Evolutionary conservation across 2,329 filamentous ascomycete genomes (phyloP).

Genomic region (Cadophora gregata): DNA sequence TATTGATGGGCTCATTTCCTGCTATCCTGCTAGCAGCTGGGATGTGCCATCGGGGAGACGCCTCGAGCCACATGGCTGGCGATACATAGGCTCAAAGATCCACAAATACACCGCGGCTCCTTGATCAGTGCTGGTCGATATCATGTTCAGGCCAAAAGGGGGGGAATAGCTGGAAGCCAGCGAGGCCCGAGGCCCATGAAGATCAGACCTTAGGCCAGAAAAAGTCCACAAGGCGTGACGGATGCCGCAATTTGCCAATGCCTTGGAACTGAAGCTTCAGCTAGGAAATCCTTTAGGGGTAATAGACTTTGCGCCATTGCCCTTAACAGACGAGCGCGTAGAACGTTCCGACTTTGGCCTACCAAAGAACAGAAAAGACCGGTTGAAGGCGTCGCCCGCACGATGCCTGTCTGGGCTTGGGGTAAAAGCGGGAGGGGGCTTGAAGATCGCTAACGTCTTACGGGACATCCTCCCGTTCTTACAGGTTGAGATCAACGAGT

Average conservation of each 20-base stretch:
- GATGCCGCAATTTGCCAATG: not conserved
- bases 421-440: conserved; percentile 1
- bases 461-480: not conserved
- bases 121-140: not conserved
- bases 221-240: not conserved
- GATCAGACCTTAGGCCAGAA: not conserved
- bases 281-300: not conserved
- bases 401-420: conserved; percentile 13
- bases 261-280: not conserved
- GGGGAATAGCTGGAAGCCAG: not conserved
- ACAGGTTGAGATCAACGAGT: not conserved
- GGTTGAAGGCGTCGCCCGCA: not conserved
- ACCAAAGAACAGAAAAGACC: not conserved
- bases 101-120: conserved; percentile 2
- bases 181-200: conserved; percentile 3
- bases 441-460: conserved; percentile 12
- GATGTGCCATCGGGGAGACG: not conserved
- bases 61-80: not conserved
- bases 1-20: not conserved
- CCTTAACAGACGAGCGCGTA: not conserved
- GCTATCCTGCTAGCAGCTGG: not conserved
- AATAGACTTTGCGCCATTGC: not conserved
- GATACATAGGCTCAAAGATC: not conserved
- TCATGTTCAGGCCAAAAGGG: not conserved
- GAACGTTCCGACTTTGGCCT: not conserved